A percentile compares a stretch with the other conserved stretches of the same genome.
Evolutionary conservation across 306 rosid species (phyloP).

Genomic region (Rosa lucieae): DNA sequence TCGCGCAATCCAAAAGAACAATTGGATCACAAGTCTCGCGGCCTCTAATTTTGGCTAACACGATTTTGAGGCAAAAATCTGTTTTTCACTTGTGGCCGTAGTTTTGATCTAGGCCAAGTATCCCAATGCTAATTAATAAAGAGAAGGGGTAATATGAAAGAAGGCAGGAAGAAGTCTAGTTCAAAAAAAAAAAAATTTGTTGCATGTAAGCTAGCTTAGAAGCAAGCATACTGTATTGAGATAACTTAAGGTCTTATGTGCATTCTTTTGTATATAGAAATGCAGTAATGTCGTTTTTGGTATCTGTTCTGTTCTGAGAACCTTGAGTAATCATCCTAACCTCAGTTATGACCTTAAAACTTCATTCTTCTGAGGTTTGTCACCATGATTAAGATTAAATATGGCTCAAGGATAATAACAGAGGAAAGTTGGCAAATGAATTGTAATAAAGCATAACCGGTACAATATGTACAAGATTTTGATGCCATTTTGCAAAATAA

Average conservation of each 20-base stretch:
- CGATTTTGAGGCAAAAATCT: neutral
- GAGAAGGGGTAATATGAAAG: constrained; percentile 1
- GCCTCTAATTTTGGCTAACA: too few species aligned
- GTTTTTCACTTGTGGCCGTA: constrained; percentile 37
- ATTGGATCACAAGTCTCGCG: too few species aligned
- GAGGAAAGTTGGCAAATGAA: neutral
- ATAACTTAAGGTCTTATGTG: constrained; percentile 4
- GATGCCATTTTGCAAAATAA: neutral
- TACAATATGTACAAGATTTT: neutral
- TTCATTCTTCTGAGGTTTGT: neutral
- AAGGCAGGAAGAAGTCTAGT: constrained; percentile 3
- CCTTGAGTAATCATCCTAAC: neutral
- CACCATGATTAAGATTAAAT: neutral
- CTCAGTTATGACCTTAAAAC: neutral
- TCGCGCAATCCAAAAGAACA: too few species aligned
- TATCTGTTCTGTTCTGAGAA: neutral
- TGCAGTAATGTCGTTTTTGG: constrained; percentile 11
- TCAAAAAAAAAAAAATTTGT: neutral
- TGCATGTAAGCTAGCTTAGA: constrained; percentile 29
- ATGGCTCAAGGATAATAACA: neutral
- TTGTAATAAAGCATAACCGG: too few species aligned
- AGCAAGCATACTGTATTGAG: constrained; percentile 17
- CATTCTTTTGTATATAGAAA: constrained; percentile 56
- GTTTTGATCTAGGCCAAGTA: constrained; percentile 42
- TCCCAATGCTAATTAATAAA: constrained; percentile 23